Base-by-base conservation (phyloP, 192 early-diverging fungal species). In the Coemansia interrupta region DNA sequence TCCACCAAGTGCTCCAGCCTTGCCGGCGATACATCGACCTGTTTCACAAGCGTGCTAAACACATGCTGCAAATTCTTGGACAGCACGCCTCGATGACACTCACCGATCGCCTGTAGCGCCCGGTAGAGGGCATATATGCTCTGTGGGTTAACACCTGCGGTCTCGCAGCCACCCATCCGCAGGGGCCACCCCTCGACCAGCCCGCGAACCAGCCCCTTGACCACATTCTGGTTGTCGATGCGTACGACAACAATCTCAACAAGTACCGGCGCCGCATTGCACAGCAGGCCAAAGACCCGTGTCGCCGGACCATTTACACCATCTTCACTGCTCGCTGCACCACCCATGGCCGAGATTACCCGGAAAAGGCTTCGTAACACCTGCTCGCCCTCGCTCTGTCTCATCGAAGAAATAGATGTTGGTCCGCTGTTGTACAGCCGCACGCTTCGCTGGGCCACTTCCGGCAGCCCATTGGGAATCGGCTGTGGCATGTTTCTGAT, bases 401-500 rank as follows among this genome's bases (percentile, higher is more conserved):
- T 38, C 1, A 46, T 17, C 4, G 55, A 20, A 4, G 68, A 56
- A 5, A 64, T 43, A 0, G 58, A 28, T 17, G 68, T 58, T 17
- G 74, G 57, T 2, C 74, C 74, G 42, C 50, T 72, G 42, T 67
- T 71, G 51, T 62, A 68, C 26, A 50, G 39, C 3, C 74, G 68
- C 4, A 39, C 74, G 5, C 69, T 64, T 19, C 61, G 61, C 58
- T 65, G 74, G 28, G 58, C 55, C 9, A 56, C 61, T 28, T 78
- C 74, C 14, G 56, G 74, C 19, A 78, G 20, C 12, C 74, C 68
- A 23, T 71, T 71, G 38, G 56, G 61, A 15, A 78, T 62, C 2
- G 74, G 74, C 62, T 78, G 74, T 14, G 69, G 68, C 68, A 78
- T 71, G 46, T 64, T 58, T 41, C 65, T 71, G 13, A 78, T 69